Evolutionary conservation across 2,329 filamentous ascomycete species (phyloP).

Genomic region (Aureobasidium pullulans): DNA sequence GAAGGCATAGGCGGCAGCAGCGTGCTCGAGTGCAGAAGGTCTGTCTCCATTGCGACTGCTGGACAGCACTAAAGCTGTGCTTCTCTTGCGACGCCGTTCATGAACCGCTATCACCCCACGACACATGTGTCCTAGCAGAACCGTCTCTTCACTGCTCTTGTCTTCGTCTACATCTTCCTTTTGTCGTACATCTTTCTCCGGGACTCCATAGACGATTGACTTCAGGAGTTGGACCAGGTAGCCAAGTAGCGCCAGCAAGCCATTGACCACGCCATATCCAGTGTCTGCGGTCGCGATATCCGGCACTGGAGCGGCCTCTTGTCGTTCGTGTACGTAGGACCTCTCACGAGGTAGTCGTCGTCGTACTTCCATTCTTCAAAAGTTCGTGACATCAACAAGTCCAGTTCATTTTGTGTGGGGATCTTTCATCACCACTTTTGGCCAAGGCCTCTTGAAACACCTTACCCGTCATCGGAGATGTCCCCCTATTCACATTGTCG

Average conservation of each 20-base stretch:
- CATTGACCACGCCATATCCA: neutral
- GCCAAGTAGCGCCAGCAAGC: neutral
- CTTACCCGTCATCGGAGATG: neutral
- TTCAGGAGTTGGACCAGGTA: neutral
- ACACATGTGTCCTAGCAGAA: neutral
- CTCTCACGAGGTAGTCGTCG: slow-evolving; percentile 9
- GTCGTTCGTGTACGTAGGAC: neutral
- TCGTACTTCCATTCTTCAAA: slow-evolving; percentile 5
- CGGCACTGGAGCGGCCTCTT: neutral
- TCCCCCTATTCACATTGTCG: neutral
- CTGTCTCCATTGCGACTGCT: neutral
- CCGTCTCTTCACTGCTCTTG: neutral
- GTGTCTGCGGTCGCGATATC: neutral
- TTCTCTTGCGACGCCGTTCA: neutral
- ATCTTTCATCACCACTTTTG: neutral
- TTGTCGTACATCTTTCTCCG: neutral
- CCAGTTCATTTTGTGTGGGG: neutral
- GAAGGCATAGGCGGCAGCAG: neutral
- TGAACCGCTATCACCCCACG: neutral
- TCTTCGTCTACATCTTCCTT: neutral
- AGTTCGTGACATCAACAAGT: slow-evolving; percentile 6
- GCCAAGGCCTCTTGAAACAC: slow-evolving; percentile 7
- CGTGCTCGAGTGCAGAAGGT: slow-evolving; percentile 1
- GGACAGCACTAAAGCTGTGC: neutral
- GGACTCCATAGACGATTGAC: neutral